A percentile compares a stretch with the other conserved stretches of the same genome.
Evolutionary conservation across 2,329 filamentous ascomycete genomes (phyloP).

Genomic region (Nothophaeocryptopus gaeumannii): DNA sequence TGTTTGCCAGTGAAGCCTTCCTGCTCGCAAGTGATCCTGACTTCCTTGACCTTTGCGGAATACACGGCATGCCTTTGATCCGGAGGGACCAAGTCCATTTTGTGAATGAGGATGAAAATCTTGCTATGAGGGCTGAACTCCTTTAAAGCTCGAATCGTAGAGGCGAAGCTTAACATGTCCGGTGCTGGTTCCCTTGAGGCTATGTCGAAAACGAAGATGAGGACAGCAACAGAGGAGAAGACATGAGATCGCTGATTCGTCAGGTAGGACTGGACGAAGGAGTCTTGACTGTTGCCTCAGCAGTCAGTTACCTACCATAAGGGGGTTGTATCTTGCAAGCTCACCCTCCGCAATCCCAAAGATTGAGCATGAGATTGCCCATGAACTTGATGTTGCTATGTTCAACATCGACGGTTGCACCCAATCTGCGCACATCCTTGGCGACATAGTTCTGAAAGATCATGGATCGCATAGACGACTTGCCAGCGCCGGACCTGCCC

Average conservation of each 20-base stretch:
- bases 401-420: constrained; percentile 97
- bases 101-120: constrained; percentile 95
- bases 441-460: constrained; percentile 99
- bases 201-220: constrained; percentile 99
- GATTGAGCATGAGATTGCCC: constrained; percentile 91
- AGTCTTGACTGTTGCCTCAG: constrained; percentile 68
- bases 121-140: constrained; percentile 79
- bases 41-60: constrained; percentile 74
- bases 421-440: constrained; percentile 86
- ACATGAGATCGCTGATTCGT: constrained; percentile 93
- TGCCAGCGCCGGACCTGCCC: constrained; percentile 96
- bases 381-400: constrained; percentile 98
- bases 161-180: constrained; percentile 87
- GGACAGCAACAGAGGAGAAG: constrained; percentile 91
- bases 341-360: constrained; percentile 96
- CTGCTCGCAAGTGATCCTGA: constrained; percentile 65
- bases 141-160: constrained; percentile 81
- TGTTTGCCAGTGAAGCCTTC: constrained; percentile 57
- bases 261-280: constrained; percentile 98
- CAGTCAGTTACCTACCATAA: constrained; percentile 15
- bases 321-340: constrained; percentile 25
- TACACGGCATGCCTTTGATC: constrained; percentile 77
- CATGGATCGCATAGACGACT: constrained; percentile 97
- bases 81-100: constrained; percentile 92
- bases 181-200: constrained; percentile 92